Percentiles rank a stretch among this genome's conserved stretches.
Conservation (phyloP, 208 protist genomes). For the Balamuthia mandrillaris region DNA sequence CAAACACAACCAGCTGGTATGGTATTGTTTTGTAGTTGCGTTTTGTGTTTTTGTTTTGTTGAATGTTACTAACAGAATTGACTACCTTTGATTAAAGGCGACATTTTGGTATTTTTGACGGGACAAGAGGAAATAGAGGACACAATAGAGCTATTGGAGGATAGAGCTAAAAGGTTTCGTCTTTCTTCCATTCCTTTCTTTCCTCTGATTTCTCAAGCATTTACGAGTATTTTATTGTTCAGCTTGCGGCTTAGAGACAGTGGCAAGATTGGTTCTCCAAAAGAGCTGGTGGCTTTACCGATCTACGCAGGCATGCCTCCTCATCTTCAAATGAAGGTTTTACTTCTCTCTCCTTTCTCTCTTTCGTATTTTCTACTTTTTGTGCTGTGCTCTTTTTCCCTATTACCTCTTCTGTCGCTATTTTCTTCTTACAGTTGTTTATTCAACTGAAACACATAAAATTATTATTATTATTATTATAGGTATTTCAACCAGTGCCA, state of each 20-base stretch:
- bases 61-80: background rate
- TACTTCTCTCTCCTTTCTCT: background rate
- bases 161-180: background rate
- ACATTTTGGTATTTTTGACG: conserved; percentile 76
- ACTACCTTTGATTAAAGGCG: too few relatives aligned
- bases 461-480: conserved; percentile 5
- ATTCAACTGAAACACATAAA: background rate
- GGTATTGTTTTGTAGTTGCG: background rate
- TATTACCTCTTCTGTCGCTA: background rate
- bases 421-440: background rate
- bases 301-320: conserved; percentile 58
- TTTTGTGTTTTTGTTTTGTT: background rate
- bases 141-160: background rate
- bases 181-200: background rate
- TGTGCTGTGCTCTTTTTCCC: background rate
- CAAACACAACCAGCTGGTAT: background rate
- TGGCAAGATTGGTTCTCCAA: background rate
- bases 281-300: conserved; percentile 43
- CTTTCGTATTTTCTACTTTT: background rate
- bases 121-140: conserved; percentile 78
- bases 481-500: conserved; percentile 45
- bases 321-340: conserved; percentile 50
- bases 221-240: background rate
- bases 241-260: background rate
- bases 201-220: background rate